Base-by-base conservation (phyloP, 345 rosid species). In the Mangifera indica region DNA sequence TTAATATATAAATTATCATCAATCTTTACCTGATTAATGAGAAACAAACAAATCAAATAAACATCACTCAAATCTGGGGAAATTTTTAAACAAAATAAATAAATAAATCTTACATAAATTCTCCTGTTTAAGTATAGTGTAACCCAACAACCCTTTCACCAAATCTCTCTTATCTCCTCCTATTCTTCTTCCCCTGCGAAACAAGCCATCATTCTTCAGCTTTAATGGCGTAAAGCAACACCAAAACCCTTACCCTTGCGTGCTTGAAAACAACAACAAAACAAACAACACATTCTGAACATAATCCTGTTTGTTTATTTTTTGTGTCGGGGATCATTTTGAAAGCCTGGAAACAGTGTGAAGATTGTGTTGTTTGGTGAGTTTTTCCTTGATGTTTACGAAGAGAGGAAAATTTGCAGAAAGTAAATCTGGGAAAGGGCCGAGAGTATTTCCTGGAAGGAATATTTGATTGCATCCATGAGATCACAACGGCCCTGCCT, bases 391-490 rank as follows among this genome's bases (percentile, higher is more conserved):
- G 61, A 62, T 60, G 45, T 74, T 67, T 63, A 69, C 55, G 79
- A 72, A 72, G 78, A 68, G 69, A 55, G 61, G 21, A n/a, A 58
- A 37, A 29, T 18, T 62, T 45, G 56, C 22, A 44, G 72, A 26
- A n/a, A 22, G 88, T 76, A 84, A 95, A 86, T 82, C 99, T 94
- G 99, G 99, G 99, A 84, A 94, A 94, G 84, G 79, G 86, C 79
- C 89, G 98, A 72, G 98, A 88, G 75, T 78, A 73, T 75, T 75
- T 90, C 73, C 69, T 89, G 77, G 92, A 88, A 60, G 98, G 98
- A 37, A 78, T 88, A 56, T 89, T 92, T 62, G 97, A 89, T 83
- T 95, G 98, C 79, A 83, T 95, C 96, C 83, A 92, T 92, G 99
- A 95, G 75, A 87, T 95, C 84, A 79, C 97, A 17, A 58, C 85